phyloP scores from a whole-genome alignment of 805 yeast species.

The Myxozyma nipponensis region DNA sequence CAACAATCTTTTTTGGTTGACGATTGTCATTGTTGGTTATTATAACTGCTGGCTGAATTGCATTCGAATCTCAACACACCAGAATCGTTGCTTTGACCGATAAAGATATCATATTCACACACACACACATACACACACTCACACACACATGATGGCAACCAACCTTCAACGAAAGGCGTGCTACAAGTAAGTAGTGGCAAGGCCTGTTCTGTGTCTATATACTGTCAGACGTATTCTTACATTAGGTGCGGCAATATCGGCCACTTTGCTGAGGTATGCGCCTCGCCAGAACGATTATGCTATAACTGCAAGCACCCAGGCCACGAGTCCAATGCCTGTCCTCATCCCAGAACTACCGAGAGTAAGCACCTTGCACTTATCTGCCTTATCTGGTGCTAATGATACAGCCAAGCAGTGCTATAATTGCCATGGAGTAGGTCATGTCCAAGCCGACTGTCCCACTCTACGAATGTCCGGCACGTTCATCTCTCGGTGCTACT shows the following conservation, averaged over 20 bases:
- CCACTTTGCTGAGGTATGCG: slow-evolving; percentile 84
- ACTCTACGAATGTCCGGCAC: slow-evolving; percentile 48
- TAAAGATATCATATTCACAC: neutral
- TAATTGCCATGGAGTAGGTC: slow-evolving; percentile 86
- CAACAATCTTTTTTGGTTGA: no score
- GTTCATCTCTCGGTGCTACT: slow-evolving; percentile 69
- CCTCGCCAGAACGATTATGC: slow-evolving; percentile 77
- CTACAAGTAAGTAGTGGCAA: slow-evolving; percentile 29
- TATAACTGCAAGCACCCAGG: slow-evolving; percentile 87
- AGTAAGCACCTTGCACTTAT: slow-evolving; percentile 42
- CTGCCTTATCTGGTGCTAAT: neutral
- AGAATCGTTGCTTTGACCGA: no score
- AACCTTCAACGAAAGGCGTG: slow-evolving; percentile 26
- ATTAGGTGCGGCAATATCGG: slow-evolving; percentile 84
- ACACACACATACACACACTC: neutral
- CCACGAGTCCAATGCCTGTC: slow-evolving; percentile 83
- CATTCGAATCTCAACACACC: no score
- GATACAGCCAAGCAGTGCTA: slow-evolving; percentile 39
- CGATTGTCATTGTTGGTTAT: no score
- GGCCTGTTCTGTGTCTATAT: no score
- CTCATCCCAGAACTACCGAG: slow-evolving; percentile 77
- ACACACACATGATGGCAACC: slow-evolving; percentile 18
- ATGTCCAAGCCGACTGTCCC: slow-evolving; percentile 78
- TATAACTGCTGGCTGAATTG: no score
- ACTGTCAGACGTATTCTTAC: neutral